phyloP scores from a whole-genome alignment of 2,329 filamentous ascomycete species.

The Penicillium sp. region DNA sequence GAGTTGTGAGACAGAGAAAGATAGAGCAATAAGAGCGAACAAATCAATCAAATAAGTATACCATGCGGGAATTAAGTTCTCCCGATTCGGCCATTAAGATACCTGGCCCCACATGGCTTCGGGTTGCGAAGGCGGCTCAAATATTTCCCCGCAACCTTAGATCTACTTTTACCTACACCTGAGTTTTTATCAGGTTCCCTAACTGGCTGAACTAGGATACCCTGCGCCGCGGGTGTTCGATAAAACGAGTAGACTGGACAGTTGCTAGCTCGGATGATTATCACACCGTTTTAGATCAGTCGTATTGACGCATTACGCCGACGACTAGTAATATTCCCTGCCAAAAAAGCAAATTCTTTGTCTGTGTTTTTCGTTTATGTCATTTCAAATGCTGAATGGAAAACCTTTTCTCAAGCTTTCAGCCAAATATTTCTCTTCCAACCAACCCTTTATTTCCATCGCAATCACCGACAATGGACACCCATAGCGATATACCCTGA shows the following conservation, averaged over 20 bases:
- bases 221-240: too few relatives aligned
- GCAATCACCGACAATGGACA: too few relatives aligned
- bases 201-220: too few relatives aligned
- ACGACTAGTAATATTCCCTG: neutral
- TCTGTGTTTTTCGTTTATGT: neutral
- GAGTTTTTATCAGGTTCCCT: too few relatives aligned
- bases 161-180: neutral
- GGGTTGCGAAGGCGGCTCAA: neutral
- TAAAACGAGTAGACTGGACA: too few relatives aligned
- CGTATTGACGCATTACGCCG: too few relatives aligned
- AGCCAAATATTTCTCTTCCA: neutral
- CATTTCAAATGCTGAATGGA: neutral
- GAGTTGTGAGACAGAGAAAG: neutral
- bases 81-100: neutral
- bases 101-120: neutral
- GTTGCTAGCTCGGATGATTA: too few relatives aligned
- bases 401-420: neutral
- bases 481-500: neutral
- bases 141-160: neutral
- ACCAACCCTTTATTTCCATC: too few relatives aligned
- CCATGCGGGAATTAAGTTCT: neutral
- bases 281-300: too few relatives aligned
- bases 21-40: neutral
- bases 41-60: neutral
- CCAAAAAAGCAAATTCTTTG: neutral